Conservation (phyloP, 2,329 filamentous ascomycete genomes). For the Aspergillus oerlinghausenensis region DNA sequence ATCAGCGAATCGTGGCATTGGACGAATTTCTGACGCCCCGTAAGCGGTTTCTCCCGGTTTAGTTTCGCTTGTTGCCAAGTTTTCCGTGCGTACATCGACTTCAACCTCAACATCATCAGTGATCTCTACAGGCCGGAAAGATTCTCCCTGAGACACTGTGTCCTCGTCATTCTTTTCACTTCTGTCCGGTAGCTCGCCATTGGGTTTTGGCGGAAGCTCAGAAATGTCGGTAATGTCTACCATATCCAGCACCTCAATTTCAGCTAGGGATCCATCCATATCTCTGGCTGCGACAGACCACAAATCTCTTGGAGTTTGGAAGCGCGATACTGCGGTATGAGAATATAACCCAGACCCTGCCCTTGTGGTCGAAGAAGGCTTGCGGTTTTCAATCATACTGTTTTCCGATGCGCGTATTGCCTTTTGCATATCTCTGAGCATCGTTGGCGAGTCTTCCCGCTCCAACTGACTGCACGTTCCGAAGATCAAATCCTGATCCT, state of each 20-base stretch:
- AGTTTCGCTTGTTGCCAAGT: neutral
- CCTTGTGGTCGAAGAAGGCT: neutral
- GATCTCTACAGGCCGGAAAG: neutral
- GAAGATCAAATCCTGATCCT: constrained; percentile 73
- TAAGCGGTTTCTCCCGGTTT: neutral
- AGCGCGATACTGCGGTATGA: constrained; percentile 17
- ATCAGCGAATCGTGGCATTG: constrained; percentile 55
- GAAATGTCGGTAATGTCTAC: constrained; percentile 37
- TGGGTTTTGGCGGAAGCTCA: constrained; percentile 5
- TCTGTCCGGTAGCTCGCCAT: neutral
- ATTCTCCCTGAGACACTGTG: neutral
- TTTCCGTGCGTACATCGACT: neutral
- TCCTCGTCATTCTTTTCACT: neutral
- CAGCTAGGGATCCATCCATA: constrained; percentile 58
- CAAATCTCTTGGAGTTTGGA: constrained; percentile 43
- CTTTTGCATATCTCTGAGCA: constrained; percentile 33
- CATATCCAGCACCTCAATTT: constrained; percentile 59
- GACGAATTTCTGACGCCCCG: constrained; percentile 1
- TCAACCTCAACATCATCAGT: neutral
- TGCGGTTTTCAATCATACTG: constrained; percentile 7
- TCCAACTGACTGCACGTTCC: constrained; percentile 81
- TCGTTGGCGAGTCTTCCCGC: constrained; percentile 64
- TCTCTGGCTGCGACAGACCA: constrained; percentile 71
- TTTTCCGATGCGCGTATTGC: constrained; percentile 29
- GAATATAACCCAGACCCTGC: constrained; percentile 2